phyloP scores from a whole-genome alignment of 192 early-diverging fungal species.

The Coemansia sp. region DNA sequence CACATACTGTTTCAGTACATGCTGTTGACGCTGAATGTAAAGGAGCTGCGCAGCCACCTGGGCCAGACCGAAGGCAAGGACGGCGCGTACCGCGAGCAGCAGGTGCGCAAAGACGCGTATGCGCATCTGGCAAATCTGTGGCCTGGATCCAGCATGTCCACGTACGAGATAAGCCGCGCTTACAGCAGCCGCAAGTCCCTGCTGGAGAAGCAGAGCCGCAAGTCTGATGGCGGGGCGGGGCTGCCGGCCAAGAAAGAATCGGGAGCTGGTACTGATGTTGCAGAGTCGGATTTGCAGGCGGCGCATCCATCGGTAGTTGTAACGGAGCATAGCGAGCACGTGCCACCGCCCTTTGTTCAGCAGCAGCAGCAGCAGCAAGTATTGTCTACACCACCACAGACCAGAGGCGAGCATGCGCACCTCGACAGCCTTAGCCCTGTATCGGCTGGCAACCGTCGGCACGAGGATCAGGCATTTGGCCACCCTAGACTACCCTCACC shows the following conservation, averaged over 20 bases:
- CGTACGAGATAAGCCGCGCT: conserved; percentile 52
- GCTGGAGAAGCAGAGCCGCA: conserved; percentile 45
- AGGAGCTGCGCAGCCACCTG: conserved; percentile 41
- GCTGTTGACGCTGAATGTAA: conserved; percentile 40
- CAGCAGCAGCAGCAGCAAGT: background rate
- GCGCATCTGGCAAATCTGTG: conserved; percentile 48
- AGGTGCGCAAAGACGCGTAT: conserved; percentile 53
- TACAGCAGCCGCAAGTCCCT: conserved; percentile 53
- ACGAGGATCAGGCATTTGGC: background rate
- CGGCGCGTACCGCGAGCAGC: conserved; percentile 45
- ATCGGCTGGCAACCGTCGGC: background rate
- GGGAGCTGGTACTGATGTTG: background rate
- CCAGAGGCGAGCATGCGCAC: background rate
- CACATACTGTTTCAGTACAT: conserved; percentile 53
- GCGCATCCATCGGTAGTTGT: background rate
- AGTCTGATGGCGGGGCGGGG: conserved; percentile 8
- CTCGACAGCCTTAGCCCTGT: background rate
- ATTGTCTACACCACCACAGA: background rate
- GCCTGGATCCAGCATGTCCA: conserved; percentile 49
- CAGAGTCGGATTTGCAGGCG: background rate
- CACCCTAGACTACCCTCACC: conserved; percentile 2
- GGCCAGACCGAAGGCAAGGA: conserved; percentile 19
- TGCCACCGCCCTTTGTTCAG: background rate
- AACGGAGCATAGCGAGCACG: background rate
- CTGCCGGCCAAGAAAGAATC: background rate